phyloP scores from a whole-genome alignment of 768 basidiomycete species.

The Kwoniella sp. region DNA sequence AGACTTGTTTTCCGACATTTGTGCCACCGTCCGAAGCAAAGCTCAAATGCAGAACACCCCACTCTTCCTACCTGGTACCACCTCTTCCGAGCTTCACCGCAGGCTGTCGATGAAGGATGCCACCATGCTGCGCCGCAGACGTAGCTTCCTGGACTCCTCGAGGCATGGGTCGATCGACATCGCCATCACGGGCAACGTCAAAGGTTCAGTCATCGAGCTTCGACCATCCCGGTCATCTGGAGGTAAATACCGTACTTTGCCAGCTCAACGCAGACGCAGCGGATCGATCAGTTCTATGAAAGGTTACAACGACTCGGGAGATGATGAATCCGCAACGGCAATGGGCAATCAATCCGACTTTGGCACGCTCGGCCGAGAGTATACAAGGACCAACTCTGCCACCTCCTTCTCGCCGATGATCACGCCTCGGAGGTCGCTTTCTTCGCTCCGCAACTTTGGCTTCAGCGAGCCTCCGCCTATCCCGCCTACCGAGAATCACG shows the following conservation, averaged over 20 bases:
- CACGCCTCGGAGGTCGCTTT: slow-evolving; percentile 17
- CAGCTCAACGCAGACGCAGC: neutral
- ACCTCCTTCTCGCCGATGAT: slow-evolving; percentile 16
- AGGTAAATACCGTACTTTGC: slow-evolving; percentile 12
- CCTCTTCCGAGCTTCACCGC: slow-evolving; percentile 25
- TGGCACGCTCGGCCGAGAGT: slow-evolving; percentile 32
- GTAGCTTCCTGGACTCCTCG: slow-evolving; percentile 46
- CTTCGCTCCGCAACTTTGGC: slow-evolving; percentile 5
- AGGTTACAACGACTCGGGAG: slow-evolving; percentile 13
- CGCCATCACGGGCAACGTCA: slow-evolving; percentile 41
- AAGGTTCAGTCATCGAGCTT: slow-evolving; percentile 40
- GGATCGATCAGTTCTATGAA: slow-evolving; percentile 12
- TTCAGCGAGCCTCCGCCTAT: neutral
- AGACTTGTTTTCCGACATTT: slow-evolving; percentile 78
- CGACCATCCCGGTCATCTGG: slow-evolving; percentile 23
- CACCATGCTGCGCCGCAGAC: slow-evolving; percentile 40
- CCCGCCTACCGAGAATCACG: neutral
- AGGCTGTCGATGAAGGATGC: slow-evolving; percentile 40
- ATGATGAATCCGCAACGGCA: slow-evolving; percentile 36
- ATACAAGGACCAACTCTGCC: slow-evolving; percentile 12
- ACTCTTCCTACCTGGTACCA: slow-evolving; percentile 41
- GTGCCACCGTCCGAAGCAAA: slow-evolving; percentile 66
- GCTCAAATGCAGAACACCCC: slow-evolving; percentile 39
- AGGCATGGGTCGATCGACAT: slow-evolving; percentile 29
- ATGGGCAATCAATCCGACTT: slow-evolving; percentile 35